These are phyloP conservation scores for Grosmannia clavigera DNA, from an alignment of 2,329 filamentous ascomycete species.

Conservation along the genomic window DNA sequence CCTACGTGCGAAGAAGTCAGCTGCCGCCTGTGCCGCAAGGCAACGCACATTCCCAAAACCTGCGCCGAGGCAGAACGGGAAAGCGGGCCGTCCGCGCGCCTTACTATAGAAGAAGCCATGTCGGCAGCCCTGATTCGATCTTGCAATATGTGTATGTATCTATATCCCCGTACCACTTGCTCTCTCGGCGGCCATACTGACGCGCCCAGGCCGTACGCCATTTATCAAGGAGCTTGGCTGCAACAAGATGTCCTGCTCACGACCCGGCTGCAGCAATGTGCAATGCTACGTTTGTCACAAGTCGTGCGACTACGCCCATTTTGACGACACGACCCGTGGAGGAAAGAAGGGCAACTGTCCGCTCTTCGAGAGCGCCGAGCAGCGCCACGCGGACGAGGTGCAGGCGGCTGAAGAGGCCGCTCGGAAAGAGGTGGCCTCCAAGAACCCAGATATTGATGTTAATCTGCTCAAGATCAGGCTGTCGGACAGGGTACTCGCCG, in stretches of 20 bases:
- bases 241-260: constrained; percentile 69
- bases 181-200: neutral
- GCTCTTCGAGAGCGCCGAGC: constrained; percentile 50
- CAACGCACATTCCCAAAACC: constrained; percentile 58
- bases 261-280: constrained; percentile 34
- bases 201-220: constrained; percentile 41
- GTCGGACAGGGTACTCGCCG: constrained; percentile 37
- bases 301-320: constrained; percentile 57
- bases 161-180: neutral
- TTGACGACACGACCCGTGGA: constrained; percentile 39
- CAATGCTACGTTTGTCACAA: constrained; percentile 64
- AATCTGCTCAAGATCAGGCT: constrained; percentile 47
- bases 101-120: constrained; percentile 73
- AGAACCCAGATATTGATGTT: constrained; percentile 48
- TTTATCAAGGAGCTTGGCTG: constrained; percentile 72
- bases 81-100: constrained; percentile 46
- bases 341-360: constrained; percentile 47
- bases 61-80: constrained; percentile 56
- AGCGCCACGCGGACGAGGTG: constrained; percentile 52
- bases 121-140: constrained; percentile 63
- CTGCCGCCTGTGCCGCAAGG: constrained; percentile 55
- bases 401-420: constrained; percentile 46
- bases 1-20: constrained; percentile 50
- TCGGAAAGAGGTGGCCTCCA: constrained; percentile 38
- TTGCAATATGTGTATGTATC: constrained; percentile 50